These are phyloP conservation scores for Carex parvula DNA, from an alignment of 176 grass and related monocot species.

Conservation along the genomic window DNA sequence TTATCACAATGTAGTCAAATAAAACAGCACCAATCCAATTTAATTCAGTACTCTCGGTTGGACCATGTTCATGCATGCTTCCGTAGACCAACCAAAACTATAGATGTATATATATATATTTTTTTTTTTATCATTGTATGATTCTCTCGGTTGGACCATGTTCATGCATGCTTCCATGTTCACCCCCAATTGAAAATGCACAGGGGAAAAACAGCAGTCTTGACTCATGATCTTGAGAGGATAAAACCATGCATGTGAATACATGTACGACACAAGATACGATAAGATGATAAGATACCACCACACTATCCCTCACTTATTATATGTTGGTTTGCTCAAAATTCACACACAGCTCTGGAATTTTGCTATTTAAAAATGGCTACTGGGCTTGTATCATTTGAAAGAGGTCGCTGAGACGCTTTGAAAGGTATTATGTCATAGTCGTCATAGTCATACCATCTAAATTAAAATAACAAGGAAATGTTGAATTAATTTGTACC, in stretches of 20 bases:
- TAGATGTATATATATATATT: background rate
- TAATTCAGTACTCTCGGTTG: background rate
- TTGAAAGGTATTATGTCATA: too few relatives aligned
- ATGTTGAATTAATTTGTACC: slow-evolving; percentile 17
- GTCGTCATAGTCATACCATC: too few relatives aligned
- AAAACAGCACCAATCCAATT: slow-evolving; percentile 4
- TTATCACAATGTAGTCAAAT: background rate
- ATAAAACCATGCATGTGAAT: slow-evolving; percentile 7
- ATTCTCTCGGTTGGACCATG: background rate
- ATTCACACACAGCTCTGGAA: background rate
- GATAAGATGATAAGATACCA: slow-evolving; percentile 13
- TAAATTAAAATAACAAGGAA: background rate
- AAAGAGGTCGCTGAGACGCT: background rate
- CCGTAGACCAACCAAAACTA: background rate
- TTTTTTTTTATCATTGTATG: too few relatives aligned
- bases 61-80: background rate
- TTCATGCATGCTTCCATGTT: background rate
- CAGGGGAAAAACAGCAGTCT: background rate
- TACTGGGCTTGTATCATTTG: background rate
- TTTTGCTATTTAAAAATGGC: background rate
- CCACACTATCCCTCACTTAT: background rate
- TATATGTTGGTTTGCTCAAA: slow-evolving; percentile 4
- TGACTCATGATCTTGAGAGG: background rate
- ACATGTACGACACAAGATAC: background rate
- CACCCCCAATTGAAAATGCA: background rate